Base-by-base conservation (phyloP, 1,139 yeast species). In the Candida mesenterica region DNA sequence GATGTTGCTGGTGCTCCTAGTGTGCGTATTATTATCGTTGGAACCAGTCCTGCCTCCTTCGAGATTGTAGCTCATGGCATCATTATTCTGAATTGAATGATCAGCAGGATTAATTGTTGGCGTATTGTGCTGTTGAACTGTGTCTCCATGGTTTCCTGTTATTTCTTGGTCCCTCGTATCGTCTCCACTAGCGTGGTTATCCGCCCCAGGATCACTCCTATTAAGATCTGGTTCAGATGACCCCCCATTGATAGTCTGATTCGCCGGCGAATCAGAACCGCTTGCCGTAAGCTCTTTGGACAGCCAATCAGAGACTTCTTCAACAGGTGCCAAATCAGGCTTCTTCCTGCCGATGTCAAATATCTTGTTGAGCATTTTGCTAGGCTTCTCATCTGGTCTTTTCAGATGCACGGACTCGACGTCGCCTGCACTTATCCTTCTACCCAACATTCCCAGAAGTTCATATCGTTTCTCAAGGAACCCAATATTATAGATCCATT, bases 401-500 rank as follows among this genome's bases (percentile, higher is more conserved):
- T 17, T 15, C 30, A 17, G 22, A 17, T 28, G 30, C 6, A 28
- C 23, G 16, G 17, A 26, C 18, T 42, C 27, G 10, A 63, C 65
- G 37, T 68, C 74, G 31, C 65, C 72, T 14, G 58, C 41, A 40
- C 69, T 62, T 29, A 70, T 62, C 38, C 71, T 50, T 49, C 79
- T 61, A 2, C 80, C 80, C 30, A 75, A 53, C 10, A 75, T 70
- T 1, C 75, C 75, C 52, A 61, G 61, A 31, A 71, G 54, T 41
- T 75, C 79, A 26, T 55, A 52, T 24, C 65, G 52, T 41, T 65
- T 60, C 40, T 73, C 77, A 31, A 73, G 48, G 15, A 62, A 53
- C 37, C 65, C 53, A 17, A 73, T 71, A 34, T 68, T 65, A 42
- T 57, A 65, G 5, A 72, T 48, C 80, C 79, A 75, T 52, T 75